phyloP scores from a whole-genome alignment of 2,329 filamentous ascomycete genomes.

The Aspergillus aculeatus region DNA sequence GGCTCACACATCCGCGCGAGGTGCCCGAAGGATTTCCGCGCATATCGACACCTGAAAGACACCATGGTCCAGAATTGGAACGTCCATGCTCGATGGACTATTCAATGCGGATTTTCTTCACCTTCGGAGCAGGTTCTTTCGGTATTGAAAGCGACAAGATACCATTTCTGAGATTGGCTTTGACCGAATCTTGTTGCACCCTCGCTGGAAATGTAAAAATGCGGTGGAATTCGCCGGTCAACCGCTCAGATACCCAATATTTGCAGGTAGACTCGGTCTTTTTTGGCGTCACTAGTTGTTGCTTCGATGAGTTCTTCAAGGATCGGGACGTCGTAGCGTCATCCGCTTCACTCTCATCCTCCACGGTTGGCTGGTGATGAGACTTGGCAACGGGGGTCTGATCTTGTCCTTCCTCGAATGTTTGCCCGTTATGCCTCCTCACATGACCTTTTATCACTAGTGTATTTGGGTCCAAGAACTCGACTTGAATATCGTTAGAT shows the following conservation, averaged over 20 bases:
- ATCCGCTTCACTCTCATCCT: slow-evolving; percentile 49
- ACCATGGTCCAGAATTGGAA: background rate
- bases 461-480: slow-evolving; percentile 47
- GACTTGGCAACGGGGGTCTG: slow-evolving; percentile 27
- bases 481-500: slow-evolving; percentile 46
- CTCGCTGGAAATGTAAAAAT: slow-evolving; percentile 56
- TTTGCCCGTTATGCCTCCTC: slow-evolving; percentile 29
- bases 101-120: slow-evolving; percentile 54
- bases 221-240: slow-evolving; percentile 57
- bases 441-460: slow-evolving; percentile 44
- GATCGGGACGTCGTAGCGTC: slow-evolving; percentile 11
- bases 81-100: slow-evolving; percentile 4
- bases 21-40: background rate
- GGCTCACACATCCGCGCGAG: background rate
- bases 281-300: slow-evolving; percentile 16
- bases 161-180: slow-evolving; percentile 59
- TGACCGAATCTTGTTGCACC: slow-evolving; percentile 59
- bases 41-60: background rate
- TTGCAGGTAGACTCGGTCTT: slow-evolving; percentile 31
- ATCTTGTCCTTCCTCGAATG: slow-evolving; percentile 17
- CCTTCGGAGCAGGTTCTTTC: slow-evolving; percentile 50
- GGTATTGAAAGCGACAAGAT: slow-evolving; percentile 57
- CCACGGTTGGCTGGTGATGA: slow-evolving; percentile 50
- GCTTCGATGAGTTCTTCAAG: slow-evolving; percentile 23
- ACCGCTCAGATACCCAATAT: slow-evolving; percentile 60